Base-by-base conservation (phyloP, 495 filamentous ascomycete species). In the Penicillium pulvis region DNA sequence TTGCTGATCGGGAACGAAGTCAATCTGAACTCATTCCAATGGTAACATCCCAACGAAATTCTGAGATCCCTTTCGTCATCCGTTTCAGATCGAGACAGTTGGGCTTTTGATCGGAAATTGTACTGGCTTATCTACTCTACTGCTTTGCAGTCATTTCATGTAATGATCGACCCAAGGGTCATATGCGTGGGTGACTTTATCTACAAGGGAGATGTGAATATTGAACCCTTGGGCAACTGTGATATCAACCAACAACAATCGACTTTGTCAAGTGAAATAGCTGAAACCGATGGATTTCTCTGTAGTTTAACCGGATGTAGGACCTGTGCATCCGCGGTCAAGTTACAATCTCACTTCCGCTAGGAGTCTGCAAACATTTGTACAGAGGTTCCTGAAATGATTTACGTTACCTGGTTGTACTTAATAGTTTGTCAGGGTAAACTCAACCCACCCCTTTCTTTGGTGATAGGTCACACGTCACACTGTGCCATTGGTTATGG, bases 241-340 rank as follows among this genome's bases (percentile, higher is more conserved):
- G 3, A 28, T 23, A 23, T 19, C 14, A 20, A 45, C 6, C 42
- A 23, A 0, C 20, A 19, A 20, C 6, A 10, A 20, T 14, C 45
- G 23, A 47, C 0, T 16, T 41, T 39, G 14, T 31, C 31, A 55
- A n/a, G 55, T 41, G 48, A 24, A 46, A 49, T 55, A n/a, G 52
- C 20, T 60, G 44, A 59, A 56, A 63, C 53, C 17, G 51, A 63
- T 65, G 45, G 61, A 45, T 51, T 35, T 63, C 33, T 53, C 35
- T 56, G 53, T 57, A 59, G 56, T 54, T 45, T 57, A 55, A 52
- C 59, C 64, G 64, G 65, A 68, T 58, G 64, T 57, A 57, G 50
- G 55, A 68, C 55, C 36, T 60, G 59, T 64, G 63, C 60, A 63
- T 65, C 67, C 67, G 64, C 36, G 53, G 33, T 55, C 60, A 69